Base-by-base conservation (phyloP, 2,329 filamentous ascomycete species). In the Diaporthe sp. region DNA sequence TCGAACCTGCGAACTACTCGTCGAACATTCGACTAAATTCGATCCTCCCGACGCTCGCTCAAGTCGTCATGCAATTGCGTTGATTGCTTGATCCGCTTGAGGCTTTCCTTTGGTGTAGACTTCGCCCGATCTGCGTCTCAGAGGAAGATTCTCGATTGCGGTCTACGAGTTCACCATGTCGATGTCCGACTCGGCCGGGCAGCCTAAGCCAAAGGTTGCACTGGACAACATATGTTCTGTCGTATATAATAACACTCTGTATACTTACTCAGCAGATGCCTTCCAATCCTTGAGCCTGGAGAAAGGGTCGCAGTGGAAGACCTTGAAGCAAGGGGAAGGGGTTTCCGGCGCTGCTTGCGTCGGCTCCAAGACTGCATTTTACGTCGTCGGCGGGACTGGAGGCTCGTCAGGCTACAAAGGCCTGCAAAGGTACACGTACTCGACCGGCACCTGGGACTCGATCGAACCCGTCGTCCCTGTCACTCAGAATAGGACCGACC, bases 301-400 rank as follows among this genome's bases (percentile, higher is more conserved):
- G 77, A 84, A 91, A 77, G 93, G 93, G 68, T 93, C 91, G 66
- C 84, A 90, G 84, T 98, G 96, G 96, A 86, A 89, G 77, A 82
- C 87, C 77, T 83, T 97, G 78, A 80, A 88, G 0, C 89, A 88
- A 81, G 95, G 94, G 66, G 88, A 92, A 76, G 86, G 91, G 25
- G 94, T 98, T 30, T 91, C 90, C 1, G 94, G 94, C 60, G 94
- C 90, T 54, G 91, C 91, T 9, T 98, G 96, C 83, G 93, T 97
- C 30, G 81, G 87, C 25, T 85, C 87, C 54, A 84, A 89, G 69
- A 88, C 92, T 6, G 93, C 89, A 35, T 87, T 98, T 40, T 98
- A 93, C 81, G 89, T 98, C 61, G 91, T 98, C 50, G 96, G 96
- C 78, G 96, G 96, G 66, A 89, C 87, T 55, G 86, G 87, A 35